Evolutionary conservation across 345 rosid genomes (phyloP).

Genomic region (Euphorbia lathyris): DNA sequence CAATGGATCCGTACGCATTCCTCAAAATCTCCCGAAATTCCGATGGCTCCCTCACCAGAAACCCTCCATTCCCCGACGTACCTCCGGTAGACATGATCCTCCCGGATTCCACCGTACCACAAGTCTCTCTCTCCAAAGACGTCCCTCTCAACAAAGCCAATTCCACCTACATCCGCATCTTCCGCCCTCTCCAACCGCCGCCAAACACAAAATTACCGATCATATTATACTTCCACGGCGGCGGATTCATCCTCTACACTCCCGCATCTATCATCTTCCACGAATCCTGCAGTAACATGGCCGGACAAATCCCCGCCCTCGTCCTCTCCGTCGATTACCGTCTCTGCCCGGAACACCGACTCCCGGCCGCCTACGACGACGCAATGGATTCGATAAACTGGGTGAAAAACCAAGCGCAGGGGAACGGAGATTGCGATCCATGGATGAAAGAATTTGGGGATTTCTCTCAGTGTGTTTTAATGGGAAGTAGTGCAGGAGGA

Average conservation of each 20-base stretch:
- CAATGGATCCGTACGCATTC: constrained; percentile 13
- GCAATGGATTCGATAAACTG: constrained; percentile 62
- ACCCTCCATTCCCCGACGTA: constrained; percentile 31
- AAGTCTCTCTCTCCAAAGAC: constrained; percentile 47
- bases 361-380: constrained; percentile 88
- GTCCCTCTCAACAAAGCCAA: constrained; percentile 46
- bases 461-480: constrained; percentile 52
- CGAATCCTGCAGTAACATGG: constrained; percentile 44
- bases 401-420: constrained; percentile 60
- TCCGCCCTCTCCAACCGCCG: constrained; percentile 42
- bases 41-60: constrained; percentile 68
- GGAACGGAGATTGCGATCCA: constrained; percentile 39
- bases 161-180: constrained; percentile 58
- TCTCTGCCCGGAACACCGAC: constrained; percentile 88
- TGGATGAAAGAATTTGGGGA: constrained; percentile 64
- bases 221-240: constrained; percentile 69
- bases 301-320: constrained; percentile 41
- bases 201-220: constrained; percentile 54
- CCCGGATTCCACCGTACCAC: constrained; percentile 23
- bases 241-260: constrained; percentile 60
- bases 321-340: constrained; percentile 80
- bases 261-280: constrained; percentile 48
- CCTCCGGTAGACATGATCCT: constrained; percentile 29
- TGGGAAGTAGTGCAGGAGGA: constrained; percentile 76
- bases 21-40: constrained; percentile 41